Conservation (phyloP, 2,329 filamentous ascomycete species). For the Apiospora saccharicola region DNA sequence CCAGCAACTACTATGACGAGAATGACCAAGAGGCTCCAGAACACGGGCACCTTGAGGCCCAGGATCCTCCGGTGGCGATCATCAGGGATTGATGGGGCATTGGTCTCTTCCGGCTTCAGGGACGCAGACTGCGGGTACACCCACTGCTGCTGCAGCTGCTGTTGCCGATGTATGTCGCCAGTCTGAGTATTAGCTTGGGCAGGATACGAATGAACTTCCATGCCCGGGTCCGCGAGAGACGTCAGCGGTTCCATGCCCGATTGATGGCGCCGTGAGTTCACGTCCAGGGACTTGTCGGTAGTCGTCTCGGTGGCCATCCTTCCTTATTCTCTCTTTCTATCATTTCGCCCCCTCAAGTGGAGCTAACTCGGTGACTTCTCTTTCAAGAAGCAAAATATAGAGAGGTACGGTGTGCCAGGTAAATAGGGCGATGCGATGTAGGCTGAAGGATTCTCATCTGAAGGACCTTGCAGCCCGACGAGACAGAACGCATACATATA, state of each 20-base stretch:
- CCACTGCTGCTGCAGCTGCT: background rate
- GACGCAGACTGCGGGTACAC: background rate
- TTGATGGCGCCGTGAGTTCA: background rate
- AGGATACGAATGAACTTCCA: background rate
- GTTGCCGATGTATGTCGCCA: background rate
- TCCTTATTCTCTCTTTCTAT: background rate
- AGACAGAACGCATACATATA: background rate
- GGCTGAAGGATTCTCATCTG: background rate
- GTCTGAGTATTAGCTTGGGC: background rate
- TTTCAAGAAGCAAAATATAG: background rate
- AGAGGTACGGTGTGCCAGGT: no score
- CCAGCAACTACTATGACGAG: slow-evolving; percentile 36
- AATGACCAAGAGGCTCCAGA: slow-evolving; percentile 35
- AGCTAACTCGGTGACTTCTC: background rate
- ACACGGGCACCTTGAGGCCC: slow-evolving; percentile 36
- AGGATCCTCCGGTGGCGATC: slow-evolving; percentile 29
- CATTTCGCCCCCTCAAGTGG: background rate
- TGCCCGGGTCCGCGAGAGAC: background rate
- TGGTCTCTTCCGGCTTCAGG: background rate
- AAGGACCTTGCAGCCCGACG: background rate
- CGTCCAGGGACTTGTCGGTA: background rate
- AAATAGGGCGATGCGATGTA: background rate
- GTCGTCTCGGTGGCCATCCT: no score
- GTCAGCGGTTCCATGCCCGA: background rate
- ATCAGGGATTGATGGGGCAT: background rate